These are phyloP conservation scores for Aspergillus pseudoviridinutans DNA, from an alignment of 2,329 filamentous ascomycete genomes.

Conservation along the genomic window DNA sequence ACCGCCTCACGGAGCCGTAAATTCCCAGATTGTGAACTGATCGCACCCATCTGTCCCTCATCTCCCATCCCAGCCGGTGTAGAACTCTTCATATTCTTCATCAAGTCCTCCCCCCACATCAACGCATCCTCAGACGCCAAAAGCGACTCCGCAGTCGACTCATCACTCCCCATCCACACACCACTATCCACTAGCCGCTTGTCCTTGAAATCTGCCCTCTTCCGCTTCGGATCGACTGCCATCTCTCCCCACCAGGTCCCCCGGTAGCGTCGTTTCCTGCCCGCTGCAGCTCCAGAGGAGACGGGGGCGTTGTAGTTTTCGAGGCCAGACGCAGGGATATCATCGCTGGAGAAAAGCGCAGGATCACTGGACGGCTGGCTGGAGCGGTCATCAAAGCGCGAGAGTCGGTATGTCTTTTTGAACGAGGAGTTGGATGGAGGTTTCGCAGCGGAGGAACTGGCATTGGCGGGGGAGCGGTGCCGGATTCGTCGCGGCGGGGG, in stretches of 20 bases:
- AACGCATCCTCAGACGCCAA: conserved; percentile 34
- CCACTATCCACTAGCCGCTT: conserved; percentile 45
- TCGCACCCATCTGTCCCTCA: neutral
- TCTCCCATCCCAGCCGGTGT: neutral
- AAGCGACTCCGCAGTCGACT: conserved; percentile 32
- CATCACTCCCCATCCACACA: conserved; percentile 48
- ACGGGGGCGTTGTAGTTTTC: conserved; percentile 39
- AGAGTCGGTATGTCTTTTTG: conserved; percentile 23
- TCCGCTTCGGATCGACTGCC: conserved; percentile 33
- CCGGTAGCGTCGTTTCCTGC: conserved; percentile 39
- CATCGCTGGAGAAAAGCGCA: conserved; percentile 46
- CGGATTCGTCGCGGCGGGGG: conserved; percentile 35
- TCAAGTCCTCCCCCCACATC: conserved; percentile 36
- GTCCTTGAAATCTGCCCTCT: conserved; percentile 41
- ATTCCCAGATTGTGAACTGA: too few species aligned
- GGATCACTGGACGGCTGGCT: conserved; percentile 43
- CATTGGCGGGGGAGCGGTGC: conserved; percentile 28
- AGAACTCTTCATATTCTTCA: conserved; percentile 23
- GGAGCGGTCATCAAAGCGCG: conserved; percentile 33
- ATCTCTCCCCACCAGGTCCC: conserved; percentile 46
- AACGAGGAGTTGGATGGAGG: conserved; percentile 14
- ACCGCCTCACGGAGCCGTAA: neutral
- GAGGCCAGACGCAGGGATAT: conserved; percentile 42
- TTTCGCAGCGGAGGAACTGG: conserved; percentile 3
- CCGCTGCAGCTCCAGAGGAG: conserved; percentile 13